These are phyloP conservation scores for Nannochloris sp. DNA, from an alignment of 139 green algal species.

Conservation along the genomic window DNA sequence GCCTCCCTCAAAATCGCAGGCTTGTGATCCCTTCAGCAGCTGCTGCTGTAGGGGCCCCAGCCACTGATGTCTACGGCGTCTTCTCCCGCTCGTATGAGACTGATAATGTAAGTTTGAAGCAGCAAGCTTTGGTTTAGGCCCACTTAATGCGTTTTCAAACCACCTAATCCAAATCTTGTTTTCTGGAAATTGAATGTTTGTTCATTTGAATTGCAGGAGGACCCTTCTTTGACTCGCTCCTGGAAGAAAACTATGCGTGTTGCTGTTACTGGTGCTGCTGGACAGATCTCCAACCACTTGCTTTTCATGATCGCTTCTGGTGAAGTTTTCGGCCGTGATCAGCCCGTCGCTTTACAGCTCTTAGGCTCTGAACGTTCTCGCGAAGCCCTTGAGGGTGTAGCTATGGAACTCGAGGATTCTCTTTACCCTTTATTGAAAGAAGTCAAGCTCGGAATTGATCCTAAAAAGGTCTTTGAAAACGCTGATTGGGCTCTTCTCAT, in stretches of 20 bases:
- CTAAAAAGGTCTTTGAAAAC: slow-evolving; percentile 65
- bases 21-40: background rate
- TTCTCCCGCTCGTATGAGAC: slow-evolving; percentile 21
- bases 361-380: slow-evolving; percentile 66
- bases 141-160: background rate
- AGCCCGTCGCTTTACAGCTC: slow-evolving; percentile 80
- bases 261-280: slow-evolving; percentile 39
- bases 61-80: slow-evolving; percentile 14
- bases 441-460: slow-evolving; percentile 73
- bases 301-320: slow-evolving; percentile 75
- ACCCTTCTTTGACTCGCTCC: slow-evolving; percentile 40
- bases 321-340: slow-evolving; percentile 67
- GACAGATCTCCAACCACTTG: slow-evolving; percentile 88
- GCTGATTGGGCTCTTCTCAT: slow-evolving; percentile 93
- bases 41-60: background rate
- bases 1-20: too few species aligned
- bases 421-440: slow-evolving; percentile 85
- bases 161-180: too few species aligned
- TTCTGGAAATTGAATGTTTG: too few species aligned
- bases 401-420: slow-evolving; percentile 94
- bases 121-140: too few species aligned
- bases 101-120: slow-evolving; percentile 17
- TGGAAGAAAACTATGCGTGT: slow-evolving; percentile 71
- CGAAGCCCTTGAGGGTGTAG: slow-evolving; percentile 82
- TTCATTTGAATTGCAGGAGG: background rate